A percentile compares a stretch with the other conserved stretches of the same genome.
Conservation (phyloP, 495 filamentous ascomycete species). For the Neurospora discreta region DNA sequence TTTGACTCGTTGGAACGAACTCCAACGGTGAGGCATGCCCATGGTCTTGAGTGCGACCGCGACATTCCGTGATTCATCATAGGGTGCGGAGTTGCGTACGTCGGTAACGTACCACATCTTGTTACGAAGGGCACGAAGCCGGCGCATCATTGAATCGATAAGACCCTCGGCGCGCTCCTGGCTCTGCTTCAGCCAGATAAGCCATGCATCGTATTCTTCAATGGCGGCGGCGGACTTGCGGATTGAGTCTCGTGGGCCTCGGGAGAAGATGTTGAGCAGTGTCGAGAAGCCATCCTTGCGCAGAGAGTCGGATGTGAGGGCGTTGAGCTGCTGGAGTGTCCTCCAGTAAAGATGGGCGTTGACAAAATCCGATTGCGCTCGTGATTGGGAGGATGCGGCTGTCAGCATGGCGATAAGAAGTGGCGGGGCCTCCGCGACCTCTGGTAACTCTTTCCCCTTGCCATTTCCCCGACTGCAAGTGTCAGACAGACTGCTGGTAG, state of each 20-base stretch:
- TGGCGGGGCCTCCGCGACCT: slow-evolving; percentile 24
- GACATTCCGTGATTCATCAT: slow-evolving; percentile 81
- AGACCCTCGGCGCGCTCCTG: slow-evolving; percentile 56
- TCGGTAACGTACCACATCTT: slow-evolving; percentile 99
- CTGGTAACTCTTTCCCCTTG: slow-evolving; percentile 23
- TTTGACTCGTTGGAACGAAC: slow-evolving; percentile 41
- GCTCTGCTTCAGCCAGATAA: slow-evolving; percentile 63
- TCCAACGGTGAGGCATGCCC: slow-evolving; percentile 49
- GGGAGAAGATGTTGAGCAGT: slow-evolving; percentile 58
- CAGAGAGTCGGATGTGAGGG: slow-evolving; percentile 50
- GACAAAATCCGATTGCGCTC: slow-evolving; percentile 58
- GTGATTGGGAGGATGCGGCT: slow-evolving; percentile 53
- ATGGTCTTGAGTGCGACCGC: slow-evolving; percentile 86
- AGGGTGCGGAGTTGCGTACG: slow-evolving; percentile 80
- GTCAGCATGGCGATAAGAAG: slow-evolving; percentile 58
- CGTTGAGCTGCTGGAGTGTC: slow-evolving; percentile 52
- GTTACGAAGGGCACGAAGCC: slow-evolving; percentile 59
- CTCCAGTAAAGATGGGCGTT: slow-evolving; percentile 59
- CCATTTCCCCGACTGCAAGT: slow-evolving; percentile 13
- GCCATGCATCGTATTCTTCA: slow-evolving; percentile 65
- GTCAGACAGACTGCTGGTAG: slow-evolving; percentile 22
- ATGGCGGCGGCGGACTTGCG: slow-evolving; percentile 53
- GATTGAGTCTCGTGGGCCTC: slow-evolving; percentile 56
- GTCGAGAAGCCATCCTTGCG: slow-evolving; percentile 54
- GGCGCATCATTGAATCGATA: slow-evolving; percentile 57